phyloP scores from a whole-genome alignment of 345 rosid genomes.

The Eutrema heterophyllum region DNA sequence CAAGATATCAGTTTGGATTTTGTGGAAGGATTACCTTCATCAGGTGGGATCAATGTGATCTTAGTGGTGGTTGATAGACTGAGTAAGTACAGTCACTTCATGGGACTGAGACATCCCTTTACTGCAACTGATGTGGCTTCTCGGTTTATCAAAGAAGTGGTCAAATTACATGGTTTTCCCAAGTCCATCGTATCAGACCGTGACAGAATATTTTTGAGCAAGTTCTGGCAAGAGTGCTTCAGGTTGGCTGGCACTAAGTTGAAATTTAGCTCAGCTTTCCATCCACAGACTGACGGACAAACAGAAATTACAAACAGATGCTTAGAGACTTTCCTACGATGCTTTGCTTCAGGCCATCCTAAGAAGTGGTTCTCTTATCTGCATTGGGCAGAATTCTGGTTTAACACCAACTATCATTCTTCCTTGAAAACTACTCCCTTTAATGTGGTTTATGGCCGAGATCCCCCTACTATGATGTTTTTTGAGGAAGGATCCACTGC shows the following conservation, averaged over 20 bases:
- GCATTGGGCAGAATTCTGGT: background rate
- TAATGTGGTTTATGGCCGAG: background rate
- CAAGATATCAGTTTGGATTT: background rate
- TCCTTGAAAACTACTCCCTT: background rate
- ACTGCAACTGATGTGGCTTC: background rate
- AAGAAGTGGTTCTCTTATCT: background rate
- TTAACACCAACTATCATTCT: background rate
- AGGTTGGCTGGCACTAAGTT: accelerated
- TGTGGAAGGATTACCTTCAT: background rate
- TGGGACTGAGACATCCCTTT: background rate
- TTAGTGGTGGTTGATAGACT: background rate
- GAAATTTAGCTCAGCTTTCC: background rate
- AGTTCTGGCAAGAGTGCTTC: background rate
- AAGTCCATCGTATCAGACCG: background rate
- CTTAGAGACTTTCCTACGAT: background rate
- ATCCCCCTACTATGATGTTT: background rate
- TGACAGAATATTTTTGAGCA: background rate
- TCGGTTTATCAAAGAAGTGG: background rate
- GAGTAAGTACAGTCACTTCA: background rate
- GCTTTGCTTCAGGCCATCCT: background rate
- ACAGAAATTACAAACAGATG: background rate
- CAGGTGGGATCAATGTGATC: accelerated
- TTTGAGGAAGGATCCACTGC: background rate
- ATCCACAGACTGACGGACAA: background rate
- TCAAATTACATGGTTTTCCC: background rate